Percentiles rank a stretch among this genome's conserved stretches.
Conservation (phyloP, 2,329 filamentous ascomycete species). For the Cryphonectria carpinicola region DNA sequence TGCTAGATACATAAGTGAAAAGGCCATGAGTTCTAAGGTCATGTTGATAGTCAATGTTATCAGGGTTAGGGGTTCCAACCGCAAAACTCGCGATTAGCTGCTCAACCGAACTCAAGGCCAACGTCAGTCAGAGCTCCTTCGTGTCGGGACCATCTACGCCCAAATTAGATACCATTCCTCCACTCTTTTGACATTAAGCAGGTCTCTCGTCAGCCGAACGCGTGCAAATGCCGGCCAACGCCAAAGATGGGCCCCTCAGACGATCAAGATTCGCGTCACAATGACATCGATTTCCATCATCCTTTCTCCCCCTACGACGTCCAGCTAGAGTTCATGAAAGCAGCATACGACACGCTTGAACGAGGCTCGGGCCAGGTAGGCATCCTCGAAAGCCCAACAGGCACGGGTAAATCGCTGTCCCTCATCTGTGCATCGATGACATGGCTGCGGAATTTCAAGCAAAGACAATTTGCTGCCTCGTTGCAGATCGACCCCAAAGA, state of each 20-base stretch:
- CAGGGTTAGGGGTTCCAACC: slow-evolving; percentile 1
- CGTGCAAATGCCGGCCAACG: neutral
- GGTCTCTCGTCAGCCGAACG: neutral
- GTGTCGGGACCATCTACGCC: neutral
- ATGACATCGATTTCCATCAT: slow-evolving; percentile 73
- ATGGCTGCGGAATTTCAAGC: slow-evolving; percentile 87
- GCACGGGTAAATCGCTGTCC: slow-evolving; percentile 86
- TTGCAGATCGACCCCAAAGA: slow-evolving; percentile 49
- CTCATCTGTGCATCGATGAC: slow-evolving; percentile 87
- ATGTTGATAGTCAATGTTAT: neutral
- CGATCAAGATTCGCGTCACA: slow-evolving; percentile 14
- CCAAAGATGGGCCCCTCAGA: slow-evolving; percentile 15
- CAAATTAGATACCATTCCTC: neutral
- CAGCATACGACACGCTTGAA: slow-evolving; percentile 79
- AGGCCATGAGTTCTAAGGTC: neutral
- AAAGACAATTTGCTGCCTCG: slow-evolving; percentile 56
- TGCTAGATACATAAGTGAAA: neutral
- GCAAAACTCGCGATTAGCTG: neutral
- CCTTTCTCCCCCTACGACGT: slow-evolving; percentile 88
- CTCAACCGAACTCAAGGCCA: neutral
- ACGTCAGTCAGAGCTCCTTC: neutral
- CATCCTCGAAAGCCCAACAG: slow-evolving; percentile 92
- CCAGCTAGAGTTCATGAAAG: slow-evolving; percentile 84
- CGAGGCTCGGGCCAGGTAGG: slow-evolving; percentile 73
- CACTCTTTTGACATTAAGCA: neutral